These are phyloP conservation scores for Pseudogymnoascus sp. DNA, from an alignment of 2,329 filamentous ascomycete genomes.

Conservation along the genomic window DNA sequence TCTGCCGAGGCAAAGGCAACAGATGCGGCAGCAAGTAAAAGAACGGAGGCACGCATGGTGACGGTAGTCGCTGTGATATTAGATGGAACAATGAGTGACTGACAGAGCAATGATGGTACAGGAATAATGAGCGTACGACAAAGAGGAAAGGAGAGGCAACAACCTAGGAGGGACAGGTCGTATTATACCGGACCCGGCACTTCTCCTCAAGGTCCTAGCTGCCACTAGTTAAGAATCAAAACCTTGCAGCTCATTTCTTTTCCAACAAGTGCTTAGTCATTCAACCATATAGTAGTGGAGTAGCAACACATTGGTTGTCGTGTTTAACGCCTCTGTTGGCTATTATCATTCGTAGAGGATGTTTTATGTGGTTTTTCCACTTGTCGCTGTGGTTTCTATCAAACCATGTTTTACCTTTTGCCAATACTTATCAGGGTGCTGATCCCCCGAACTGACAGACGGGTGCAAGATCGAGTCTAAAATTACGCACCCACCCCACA, in stretches of 20 bases:
- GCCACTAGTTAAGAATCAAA: not conserved
- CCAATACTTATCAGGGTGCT: not conserved
- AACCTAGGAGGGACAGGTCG: not conserved
- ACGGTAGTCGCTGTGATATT: not conserved
- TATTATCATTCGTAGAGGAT: not conserved
- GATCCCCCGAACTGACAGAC: not conserved
- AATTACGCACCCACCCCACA: not conserved
- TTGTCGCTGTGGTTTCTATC: not conserved
- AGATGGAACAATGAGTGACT: not conserved
- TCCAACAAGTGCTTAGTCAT: not conserved
- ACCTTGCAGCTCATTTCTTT: not conserved
- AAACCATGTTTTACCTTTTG: not conserved
- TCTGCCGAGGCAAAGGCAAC: not conserved
- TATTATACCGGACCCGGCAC: not conserved
- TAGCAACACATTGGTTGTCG: not conserved
- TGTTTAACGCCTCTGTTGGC: not conserved
- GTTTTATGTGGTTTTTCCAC: not conserved
- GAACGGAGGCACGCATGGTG: constrained; percentile 1
- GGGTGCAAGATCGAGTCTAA: not conserved
- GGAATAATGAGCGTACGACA: not conserved
- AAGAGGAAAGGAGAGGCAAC: not conserved
- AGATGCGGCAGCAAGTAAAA: constrained; percentile 1
- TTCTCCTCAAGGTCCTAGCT: not conserved
- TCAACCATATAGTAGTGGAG: not conserved
- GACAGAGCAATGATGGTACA: not conserved